phyloP scores from a whole-genome alignment of 176 grass and related monocot species.

The Cocos nucifera region DNA sequence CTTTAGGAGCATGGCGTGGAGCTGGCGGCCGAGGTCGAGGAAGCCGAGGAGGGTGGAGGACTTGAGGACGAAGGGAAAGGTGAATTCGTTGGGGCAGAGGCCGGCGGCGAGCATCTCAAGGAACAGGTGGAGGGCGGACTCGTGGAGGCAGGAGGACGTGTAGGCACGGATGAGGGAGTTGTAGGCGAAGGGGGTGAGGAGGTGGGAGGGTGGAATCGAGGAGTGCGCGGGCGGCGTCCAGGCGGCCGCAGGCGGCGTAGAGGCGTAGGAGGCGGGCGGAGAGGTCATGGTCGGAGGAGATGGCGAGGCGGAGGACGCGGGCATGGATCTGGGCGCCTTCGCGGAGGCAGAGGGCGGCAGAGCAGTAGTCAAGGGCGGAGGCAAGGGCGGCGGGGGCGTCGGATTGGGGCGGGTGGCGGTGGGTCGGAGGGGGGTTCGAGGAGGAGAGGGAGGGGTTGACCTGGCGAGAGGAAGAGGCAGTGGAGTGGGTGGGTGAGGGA shows the following conservation, averaged over 20 bases:
- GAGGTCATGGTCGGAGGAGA: conserved; percentile 1
- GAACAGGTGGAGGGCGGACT: conserved; percentile 22
- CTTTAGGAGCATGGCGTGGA: conserved; percentile 35
- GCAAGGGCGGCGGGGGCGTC: background rate
- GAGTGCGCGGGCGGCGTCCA: conserved; percentile 8
- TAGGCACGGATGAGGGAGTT: conserved; percentile 23
- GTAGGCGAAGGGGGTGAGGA: conserved; percentile 12
- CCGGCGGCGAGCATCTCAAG: conserved; percentile 18
- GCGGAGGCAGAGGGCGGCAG: conserved; percentile 6
- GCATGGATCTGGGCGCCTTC: conserved; percentile 8
- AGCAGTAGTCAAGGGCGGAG: background rate
- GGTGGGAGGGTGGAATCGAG: conserved; percentile 1
- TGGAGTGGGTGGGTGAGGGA: too few species aligned
- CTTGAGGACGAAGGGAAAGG: conserved; percentile 31
- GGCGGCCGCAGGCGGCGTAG: conserved; percentile 1
- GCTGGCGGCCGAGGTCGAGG: conserved; percentile 27
- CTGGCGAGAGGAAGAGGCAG: too few species aligned
- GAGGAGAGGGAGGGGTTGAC: background rate
- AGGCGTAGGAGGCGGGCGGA: conserved; percentile 1
- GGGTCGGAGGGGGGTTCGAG: background rate
- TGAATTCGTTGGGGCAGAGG: conserved; percentile 17
- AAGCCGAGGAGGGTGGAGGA: conserved; percentile 21
- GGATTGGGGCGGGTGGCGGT: background rate
- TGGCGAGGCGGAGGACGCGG: background rate
- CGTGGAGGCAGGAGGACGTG: conserved; percentile 16